These are phyloP conservation scores for Microcera coccophila DNA, from an alignment of 2,329 filamentous ascomycete genomes.

Conservation along the genomic window DNA sequence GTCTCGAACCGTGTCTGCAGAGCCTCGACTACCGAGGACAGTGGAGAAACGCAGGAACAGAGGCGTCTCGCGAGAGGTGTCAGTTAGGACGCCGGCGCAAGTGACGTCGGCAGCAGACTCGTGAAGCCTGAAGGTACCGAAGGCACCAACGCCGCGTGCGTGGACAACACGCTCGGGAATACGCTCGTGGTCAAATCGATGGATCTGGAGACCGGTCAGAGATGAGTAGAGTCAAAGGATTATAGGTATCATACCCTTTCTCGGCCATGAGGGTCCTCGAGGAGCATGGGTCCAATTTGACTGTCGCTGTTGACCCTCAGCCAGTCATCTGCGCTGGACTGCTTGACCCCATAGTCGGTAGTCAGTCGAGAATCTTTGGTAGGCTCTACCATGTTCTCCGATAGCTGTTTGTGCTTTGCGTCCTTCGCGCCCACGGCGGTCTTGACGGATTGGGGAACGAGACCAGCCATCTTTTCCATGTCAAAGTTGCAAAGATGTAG, in stretches of 20 bases:
- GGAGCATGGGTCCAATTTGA: slow-evolving; percentile 60
- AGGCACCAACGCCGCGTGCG: slow-evolving; percentile 65
- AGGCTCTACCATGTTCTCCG: slow-evolving; percentile 55
- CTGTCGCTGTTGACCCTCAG: slow-evolving; percentile 60
- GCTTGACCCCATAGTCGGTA: slow-evolving; percentile 72
- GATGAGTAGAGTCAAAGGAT: not conserved
- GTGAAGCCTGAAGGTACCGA: slow-evolving; percentile 66
- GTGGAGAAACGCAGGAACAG: slow-evolving; percentile 65
- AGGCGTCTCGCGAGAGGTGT: slow-evolving; percentile 49
- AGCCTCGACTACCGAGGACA: slow-evolving; percentile 69
- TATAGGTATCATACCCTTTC: slow-evolving; percentile 58
- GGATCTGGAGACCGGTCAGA: slow-evolving; percentile 47
- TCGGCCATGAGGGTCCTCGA: slow-evolving; percentile 69
- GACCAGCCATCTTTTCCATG: no score
- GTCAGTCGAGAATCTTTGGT: slow-evolving; percentile 60
- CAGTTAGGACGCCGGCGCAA: slow-evolving; percentile 57
- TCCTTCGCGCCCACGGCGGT: slow-evolving; percentile 39
- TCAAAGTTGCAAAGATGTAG: no score
- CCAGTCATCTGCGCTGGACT: slow-evolving; percentile 74
- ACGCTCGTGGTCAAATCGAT: slow-evolving; percentile 65
- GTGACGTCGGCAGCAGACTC: slow-evolving; percentile 65
- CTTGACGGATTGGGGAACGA: slow-evolving; percentile 28
- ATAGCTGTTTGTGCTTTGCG: slow-evolving; percentile 61
- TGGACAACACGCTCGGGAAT: slow-evolving; percentile 66
- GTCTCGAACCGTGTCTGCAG: slow-evolving; percentile 78